These are phyloP conservation scores for Aspergillus alliaceus DNA, from an alignment of 2,329 filamentous ascomycete genomes.

Conservation along the genomic window DNA sequence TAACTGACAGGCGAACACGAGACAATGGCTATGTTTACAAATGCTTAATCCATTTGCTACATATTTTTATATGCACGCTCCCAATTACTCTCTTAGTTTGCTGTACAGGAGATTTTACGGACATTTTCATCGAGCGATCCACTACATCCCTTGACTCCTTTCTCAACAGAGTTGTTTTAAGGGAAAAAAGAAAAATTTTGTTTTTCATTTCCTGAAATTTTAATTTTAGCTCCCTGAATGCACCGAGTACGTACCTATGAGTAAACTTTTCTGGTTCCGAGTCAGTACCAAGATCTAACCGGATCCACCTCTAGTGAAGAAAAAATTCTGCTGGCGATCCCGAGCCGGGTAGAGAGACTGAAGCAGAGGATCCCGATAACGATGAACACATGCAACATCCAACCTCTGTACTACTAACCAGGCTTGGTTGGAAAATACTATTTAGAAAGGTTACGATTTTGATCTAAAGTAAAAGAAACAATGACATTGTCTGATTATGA, in stretches of 20 bases:
- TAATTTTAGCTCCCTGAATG: not conserved
- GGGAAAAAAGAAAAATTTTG: not conserved
- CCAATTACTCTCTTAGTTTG: not conserved
- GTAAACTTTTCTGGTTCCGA: conserved; percentile 3
- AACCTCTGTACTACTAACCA: not conserved
- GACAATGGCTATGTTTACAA: not conserved
- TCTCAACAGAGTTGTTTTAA: conserved; percentile 1
- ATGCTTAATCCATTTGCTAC: not conserved
- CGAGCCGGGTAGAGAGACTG: not conserved
- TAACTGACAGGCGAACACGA: no score
- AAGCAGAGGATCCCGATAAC: not conserved
- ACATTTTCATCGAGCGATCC: not conserved
- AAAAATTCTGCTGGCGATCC: conserved; percentile 7
- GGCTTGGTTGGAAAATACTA: not conserved
- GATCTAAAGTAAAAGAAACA: not conserved
- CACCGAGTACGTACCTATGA: not conserved
- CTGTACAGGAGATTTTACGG: not conserved
- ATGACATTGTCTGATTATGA: not conserved
- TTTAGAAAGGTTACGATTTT: not conserved
- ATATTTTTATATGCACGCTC: not conserved
- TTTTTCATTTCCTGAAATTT: not conserved
- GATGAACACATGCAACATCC: not conserved
- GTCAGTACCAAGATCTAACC: not conserved
- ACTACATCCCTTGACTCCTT: not conserved
- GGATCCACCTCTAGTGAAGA: not conserved